Percentiles rank a stretch among this genome's conserved stretches.
These are phyloP conservation scores for Lachancea fermentati DNA, from an alignment of 805 yeast genomes.

Conservation along the genomic window DNA sequence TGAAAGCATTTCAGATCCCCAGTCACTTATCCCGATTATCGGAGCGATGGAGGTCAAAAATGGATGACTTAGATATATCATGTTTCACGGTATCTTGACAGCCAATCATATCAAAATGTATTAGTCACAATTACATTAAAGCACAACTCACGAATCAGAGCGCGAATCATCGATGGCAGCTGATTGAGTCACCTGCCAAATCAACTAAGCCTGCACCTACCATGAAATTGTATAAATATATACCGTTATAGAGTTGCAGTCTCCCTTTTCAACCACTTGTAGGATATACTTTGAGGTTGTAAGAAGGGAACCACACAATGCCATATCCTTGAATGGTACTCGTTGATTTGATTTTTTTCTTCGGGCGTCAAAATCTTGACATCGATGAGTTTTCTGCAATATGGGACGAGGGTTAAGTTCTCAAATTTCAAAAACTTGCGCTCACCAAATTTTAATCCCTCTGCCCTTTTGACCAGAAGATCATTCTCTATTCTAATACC, in stretches of 20 bases:
- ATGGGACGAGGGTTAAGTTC: conserved; percentile 81
- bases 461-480: conserved; percentile 45
- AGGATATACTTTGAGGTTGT: conserved; percentile 54
- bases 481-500: conserved; percentile 91
- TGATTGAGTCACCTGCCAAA: too few relatives aligned
- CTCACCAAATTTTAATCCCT: conserved; percentile 46
- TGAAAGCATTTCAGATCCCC: not conserved
- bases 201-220: not conserved
- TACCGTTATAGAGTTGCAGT: conserved; percentile 17
- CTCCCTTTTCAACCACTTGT: conserved; percentile 68
- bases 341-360: conserved; percentile 66
- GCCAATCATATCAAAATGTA: not conserved
- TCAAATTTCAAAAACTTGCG: conserved; percentile 63
- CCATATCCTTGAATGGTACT: conserved; percentile 57
- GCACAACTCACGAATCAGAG: too few relatives aligned
- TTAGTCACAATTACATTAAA: not conserved
- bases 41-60: not conserved
- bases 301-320: conserved; percentile 44
- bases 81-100: not conserved
- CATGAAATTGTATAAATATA: not conserved
- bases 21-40: not conserved
- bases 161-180: too few relatives aligned
- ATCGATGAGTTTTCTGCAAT: conserved; percentile 72
- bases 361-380: conserved; percentile 45
- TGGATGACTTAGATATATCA: not conserved